These are phyloP conservation scores for Amaranthus cruentus DNA, from an alignment of 148 eudicot species.

Conservation along the genomic window DNA sequence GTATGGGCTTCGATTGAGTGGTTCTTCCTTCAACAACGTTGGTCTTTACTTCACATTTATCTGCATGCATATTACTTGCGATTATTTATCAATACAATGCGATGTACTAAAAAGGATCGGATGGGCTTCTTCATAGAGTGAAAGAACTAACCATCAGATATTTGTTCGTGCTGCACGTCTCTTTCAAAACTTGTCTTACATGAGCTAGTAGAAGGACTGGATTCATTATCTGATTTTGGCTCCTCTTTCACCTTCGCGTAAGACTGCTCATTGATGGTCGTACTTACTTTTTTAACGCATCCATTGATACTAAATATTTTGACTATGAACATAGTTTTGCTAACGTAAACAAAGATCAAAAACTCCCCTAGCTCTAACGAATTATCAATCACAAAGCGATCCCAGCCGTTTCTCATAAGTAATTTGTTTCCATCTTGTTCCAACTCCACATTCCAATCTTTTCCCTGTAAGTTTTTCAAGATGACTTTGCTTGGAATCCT, in stretches of 20 bases:
- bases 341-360: slow-evolving; percentile 5
- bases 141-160: slow-evolving; percentile 7
- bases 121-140: background rate
- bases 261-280: background rate
- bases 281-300: slow-evolving; percentile 10
- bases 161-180: background rate
- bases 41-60: background rate
- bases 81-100: too few relatives aligned
- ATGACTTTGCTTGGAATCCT: background rate
- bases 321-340: background rate
- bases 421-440: background rate
- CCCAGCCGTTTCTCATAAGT: slow-evolving; percentile 20
- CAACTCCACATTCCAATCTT: slow-evolving; percentile 15
- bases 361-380: slow-evolving; percentile 17
- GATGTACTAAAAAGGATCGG: background rate
- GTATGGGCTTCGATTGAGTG: background rate
- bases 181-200: too few relatives aligned
- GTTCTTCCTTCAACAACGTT: background rate
- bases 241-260: too few relatives aligned
- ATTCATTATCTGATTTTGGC: too few relatives aligned
- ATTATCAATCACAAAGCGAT: slow-evolving; percentile 6
- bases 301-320: slow-evolving; percentile 15
- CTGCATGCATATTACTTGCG: background rate
- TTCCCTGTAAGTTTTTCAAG: slow-evolving; percentile 1
- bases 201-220: too few relatives aligned